Evolutionary conservation across 139 green algal genomes (phyloP).

Genomic region (Penium margaritaceum): DNA sequence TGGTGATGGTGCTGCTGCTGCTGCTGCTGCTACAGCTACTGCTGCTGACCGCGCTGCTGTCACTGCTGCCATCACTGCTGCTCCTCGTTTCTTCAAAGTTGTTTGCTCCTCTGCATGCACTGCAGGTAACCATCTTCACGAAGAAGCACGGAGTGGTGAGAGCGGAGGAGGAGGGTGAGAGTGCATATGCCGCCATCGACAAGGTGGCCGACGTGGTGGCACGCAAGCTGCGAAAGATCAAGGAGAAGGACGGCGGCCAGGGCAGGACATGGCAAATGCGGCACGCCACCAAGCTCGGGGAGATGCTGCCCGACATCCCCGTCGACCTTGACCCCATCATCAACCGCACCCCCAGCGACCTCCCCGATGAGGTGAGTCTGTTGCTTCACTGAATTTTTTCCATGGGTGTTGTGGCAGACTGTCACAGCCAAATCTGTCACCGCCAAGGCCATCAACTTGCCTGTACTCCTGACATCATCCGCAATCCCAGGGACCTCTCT

Average conservation of each 20-base stretch:
- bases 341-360: constrained; percentile 1
- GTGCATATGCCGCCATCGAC: constrained; percentile 44
- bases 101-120: too few relatives aligned
- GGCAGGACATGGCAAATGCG: constrained; percentile 41
- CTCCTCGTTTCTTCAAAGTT: too few relatives aligned
- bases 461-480: too few relatives aligned
- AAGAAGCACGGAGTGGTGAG: constrained; percentile 48
- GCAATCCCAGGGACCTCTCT: too few relatives aligned
- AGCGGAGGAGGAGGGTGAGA: constrained; percentile 47
- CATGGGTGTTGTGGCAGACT: too few relatives aligned
- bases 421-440: too few relatives aligned
- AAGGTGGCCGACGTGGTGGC: constrained; percentile 34
- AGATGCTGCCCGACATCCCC: constrained; percentile 11
- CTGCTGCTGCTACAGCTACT: too few relatives aligned
- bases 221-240: constrained; percentile 51
- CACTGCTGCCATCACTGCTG: too few relatives aligned
- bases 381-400: too few relatives aligned
- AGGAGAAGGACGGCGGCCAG: constrained; percentile 50
- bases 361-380: constrained; percentile 35
- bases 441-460: too few relatives aligned
- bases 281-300: constrained; percentile 30
- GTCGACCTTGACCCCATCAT: constrained; percentile 8
- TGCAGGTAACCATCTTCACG: constrained; percentile 50
- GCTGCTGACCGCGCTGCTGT: too few relatives aligned
- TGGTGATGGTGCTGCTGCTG: too few relatives aligned